Percentiles rank a stretch among this genome's conserved stretches.
Evolutionary conservation across 768 basidiomycete genomes (phyloP).

Genomic region (Kwoniella dejecticola): DNA sequence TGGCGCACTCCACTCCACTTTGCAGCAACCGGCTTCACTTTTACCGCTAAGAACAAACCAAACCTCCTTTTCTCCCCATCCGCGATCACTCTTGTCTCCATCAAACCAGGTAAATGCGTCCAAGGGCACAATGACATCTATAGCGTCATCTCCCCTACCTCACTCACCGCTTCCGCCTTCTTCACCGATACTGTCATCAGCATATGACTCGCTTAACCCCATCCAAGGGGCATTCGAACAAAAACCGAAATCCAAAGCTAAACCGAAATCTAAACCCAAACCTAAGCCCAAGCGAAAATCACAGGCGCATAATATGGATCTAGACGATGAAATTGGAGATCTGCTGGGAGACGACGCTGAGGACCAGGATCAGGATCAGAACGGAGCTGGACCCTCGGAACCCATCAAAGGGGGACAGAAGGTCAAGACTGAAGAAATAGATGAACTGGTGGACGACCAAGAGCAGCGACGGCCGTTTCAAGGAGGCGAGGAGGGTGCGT

Average conservation of each 20-base stretch:
- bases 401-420: no score
- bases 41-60: no score
- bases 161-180: constrained; percentile 1
- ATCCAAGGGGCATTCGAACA: neutral
- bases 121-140: no score
- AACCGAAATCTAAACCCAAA: constrained; percentile 3
- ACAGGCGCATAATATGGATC: neutral
- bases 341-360: constrained; percentile 23
- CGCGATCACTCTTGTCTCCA: no score
- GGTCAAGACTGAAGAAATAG: neutral
- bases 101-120: no score
- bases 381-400: neutral
- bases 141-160: constrained; percentile 5
- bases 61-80: no score
- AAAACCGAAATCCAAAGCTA: neutral
- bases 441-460: neutral
- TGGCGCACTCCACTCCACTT: no score
- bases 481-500: neutral
- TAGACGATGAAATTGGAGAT: constrained; percentile 38
- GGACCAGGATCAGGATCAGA: neutral
- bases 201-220: neutral
- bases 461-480: no score
- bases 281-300: constrained; percentile 5
- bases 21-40: no score
- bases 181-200: neutral